A percentile compares a stretch with the other conserved stretches of the same genome.
Conservation (phyloP, 352 stramenopile species). For the Phytophthora brassicae region DNA sequence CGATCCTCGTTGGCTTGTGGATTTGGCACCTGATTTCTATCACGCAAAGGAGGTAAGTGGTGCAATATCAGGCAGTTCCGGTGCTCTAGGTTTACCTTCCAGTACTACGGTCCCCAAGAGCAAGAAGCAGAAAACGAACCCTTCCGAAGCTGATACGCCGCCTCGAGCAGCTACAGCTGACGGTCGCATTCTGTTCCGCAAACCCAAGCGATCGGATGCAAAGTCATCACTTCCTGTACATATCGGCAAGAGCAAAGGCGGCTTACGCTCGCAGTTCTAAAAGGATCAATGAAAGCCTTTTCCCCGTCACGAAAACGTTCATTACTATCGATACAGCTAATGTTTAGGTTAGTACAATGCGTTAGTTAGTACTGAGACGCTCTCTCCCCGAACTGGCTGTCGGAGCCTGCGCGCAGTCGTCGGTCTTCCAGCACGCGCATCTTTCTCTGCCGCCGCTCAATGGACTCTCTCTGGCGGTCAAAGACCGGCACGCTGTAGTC, state of each 20-base stretch:
- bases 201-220: slow-evolving; percentile 41
- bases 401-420: slow-evolving; percentile 43
- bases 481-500: slow-evolving; percentile 80
- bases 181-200: slow-evolving; percentile 75
- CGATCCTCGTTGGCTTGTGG: slow-evolving; percentile 74
- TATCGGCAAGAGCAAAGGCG: slow-evolving; percentile 84
- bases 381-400: slow-evolving; percentile 35
- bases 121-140: slow-evolving; percentile 31
- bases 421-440: slow-evolving; percentile 67
- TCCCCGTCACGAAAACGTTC: slow-evolving; percentile 41
- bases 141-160: slow-evolving; percentile 16
- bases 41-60: slow-evolving; percentile 67
- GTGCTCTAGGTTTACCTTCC: slow-evolving; percentile 62
- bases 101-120: not conserved
- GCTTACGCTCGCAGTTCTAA: slow-evolving; percentile 78
- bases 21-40: slow-evolving; percentile 74
- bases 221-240: slow-evolving; percentile 69
- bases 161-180: slow-evolving; percentile 30
- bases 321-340: slow-evolving; percentile 42
- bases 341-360: slow-evolving; percentile 16
- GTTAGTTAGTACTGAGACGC: slow-evolving; percentile 18
- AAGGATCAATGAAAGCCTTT: not conserved
- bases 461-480: slow-evolving; percentile 73
- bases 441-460: slow-evolving; percentile 77
- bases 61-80: slow-evolving; percentile 67